Conservation (phyloP, 371 early-diverging fungal species). For the Actinomortierella wolfii region DNA sequence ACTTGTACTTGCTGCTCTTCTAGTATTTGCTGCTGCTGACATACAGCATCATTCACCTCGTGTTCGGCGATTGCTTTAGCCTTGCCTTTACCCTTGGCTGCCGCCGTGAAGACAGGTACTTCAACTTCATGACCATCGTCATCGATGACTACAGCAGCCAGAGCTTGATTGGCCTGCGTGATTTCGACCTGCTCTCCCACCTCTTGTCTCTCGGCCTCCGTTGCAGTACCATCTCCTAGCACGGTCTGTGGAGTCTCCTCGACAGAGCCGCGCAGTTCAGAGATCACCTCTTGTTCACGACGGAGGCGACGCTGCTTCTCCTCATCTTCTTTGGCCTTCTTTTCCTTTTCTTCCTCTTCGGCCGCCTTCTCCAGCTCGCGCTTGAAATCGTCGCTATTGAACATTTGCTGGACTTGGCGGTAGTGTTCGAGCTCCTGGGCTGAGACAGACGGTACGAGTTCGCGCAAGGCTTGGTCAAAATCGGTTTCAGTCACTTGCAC, state of each 20-base stretch:
- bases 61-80: constrained; percentile 37
- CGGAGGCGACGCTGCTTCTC: background rate
- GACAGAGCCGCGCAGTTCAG: too few species aligned
- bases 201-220: too few species aligned
- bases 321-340: background rate
- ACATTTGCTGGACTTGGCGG: constrained; percentile 71
- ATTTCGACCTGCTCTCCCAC: background rate
- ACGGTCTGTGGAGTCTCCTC: too few species aligned
- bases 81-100: constrained; percentile 24
- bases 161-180: too few species aligned
- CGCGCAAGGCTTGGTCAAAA: constrained; percentile 82
- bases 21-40: background rate
- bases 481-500: constrained; percentile 82
- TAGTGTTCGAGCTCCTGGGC: constrained; percentile 91
- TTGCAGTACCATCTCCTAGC: too few species aligned
- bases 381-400: constrained; percentile 49
- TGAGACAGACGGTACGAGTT: constrained; percentile 89
- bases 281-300: too few species aligned
- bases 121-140: too few species aligned
- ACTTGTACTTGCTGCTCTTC: background rate
- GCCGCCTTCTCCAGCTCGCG: constrained; percentile 33
- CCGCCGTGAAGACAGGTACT: constrained; percentile 7
- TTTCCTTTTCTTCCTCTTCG: constrained; percentile 18
- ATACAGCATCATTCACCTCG: background rate
- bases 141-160: too few species aligned